A percentile compares a stretch with the other conserved stretches of the same genome.
phyloP scores from a whole-genome alignment of 768 basidiomycete species.

The Gelatoporia subvermispora region DNA sequence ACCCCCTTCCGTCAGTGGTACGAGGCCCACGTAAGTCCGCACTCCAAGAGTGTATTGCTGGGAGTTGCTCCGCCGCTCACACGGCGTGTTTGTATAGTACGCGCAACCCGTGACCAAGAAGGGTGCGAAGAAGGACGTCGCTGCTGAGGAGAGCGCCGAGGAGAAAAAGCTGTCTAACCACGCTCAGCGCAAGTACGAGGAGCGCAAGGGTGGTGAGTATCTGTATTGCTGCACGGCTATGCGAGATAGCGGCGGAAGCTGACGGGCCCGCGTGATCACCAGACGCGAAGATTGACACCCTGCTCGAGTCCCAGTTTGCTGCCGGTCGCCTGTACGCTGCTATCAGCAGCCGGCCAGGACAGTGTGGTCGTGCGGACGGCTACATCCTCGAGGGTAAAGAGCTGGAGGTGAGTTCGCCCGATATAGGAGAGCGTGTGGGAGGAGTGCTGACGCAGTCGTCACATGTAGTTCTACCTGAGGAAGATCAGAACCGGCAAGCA shows the following conservation, averaged over 20 bases:
- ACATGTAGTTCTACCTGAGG: constrained; percentile 81
- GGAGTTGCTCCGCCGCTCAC: background rate
- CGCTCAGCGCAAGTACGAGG: constrained; percentile 79
- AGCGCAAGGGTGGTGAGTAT: constrained; percentile 83
- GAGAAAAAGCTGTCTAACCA: constrained; percentile 86
- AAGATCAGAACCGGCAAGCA: constrained; percentile 92
- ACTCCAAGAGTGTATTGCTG: background rate
- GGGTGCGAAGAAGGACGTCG: constrained; percentile 57
- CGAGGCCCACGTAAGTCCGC: constrained; percentile 82
- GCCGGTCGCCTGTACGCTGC: constrained; percentile 94
- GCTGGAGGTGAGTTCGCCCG: constrained; percentile 66
- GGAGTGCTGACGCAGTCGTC: constrained; percentile 17
- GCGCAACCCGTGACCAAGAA: constrained; percentile 92
- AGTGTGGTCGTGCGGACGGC: constrained; percentile 94
- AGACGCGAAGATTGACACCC: constrained; percentile 89
- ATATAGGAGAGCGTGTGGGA: background rate
- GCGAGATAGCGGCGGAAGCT: background rate
- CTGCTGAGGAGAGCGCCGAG: constrained; percentile 50
- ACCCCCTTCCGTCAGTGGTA: constrained; percentile 99
- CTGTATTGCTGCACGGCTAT: background rate
- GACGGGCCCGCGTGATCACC: constrained; percentile 4
- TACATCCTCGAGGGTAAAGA: constrained; percentile 99
- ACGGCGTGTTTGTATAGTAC: constrained; percentile 52
- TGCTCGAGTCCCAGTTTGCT: constrained; percentile 86
- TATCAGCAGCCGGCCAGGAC: constrained; percentile 94